Percentiles rank a stretch among this genome's conserved stretches.
These are phyloP conservation scores for Orbilia javanica DNA, from an alignment of 2,329 filamentous ascomycete genomes.

Conservation along the genomic window DNA sequence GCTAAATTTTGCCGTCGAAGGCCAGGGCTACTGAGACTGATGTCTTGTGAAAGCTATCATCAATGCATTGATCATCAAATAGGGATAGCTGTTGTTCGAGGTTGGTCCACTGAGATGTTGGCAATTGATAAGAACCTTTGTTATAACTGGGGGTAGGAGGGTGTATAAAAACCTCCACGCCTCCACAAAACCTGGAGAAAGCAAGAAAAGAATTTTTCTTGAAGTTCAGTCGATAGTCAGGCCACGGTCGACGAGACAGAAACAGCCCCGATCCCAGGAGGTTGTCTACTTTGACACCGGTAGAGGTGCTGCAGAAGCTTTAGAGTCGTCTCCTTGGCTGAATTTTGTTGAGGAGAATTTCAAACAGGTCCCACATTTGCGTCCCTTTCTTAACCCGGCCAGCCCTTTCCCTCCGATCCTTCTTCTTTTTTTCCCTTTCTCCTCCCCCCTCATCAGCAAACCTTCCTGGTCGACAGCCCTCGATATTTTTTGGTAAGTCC, in stretches of 20 bases:
- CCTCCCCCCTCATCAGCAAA: constrained; percentile 16
- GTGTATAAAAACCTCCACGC: constrained; percentile 47
- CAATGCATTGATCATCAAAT: constrained; percentile 36
- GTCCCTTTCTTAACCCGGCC: constrained; percentile 34
- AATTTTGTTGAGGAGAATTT: constrained; percentile 56
- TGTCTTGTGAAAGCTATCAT: constrained; percentile 32
- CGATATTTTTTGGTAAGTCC: constrained; percentile 28
- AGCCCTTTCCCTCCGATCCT: constrained; percentile 23
- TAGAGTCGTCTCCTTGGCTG: constrained; percentile 42
- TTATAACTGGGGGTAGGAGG: constrained; percentile 1
- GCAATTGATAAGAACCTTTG: constrained; percentile 37
- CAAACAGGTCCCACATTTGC: constrained; percentile 31
- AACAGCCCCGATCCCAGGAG: constrained; percentile 7
- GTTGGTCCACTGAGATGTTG: constrained; percentile 36
- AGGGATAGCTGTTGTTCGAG: constrained; percentile 39
- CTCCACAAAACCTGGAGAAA: constrained; percentile 28
- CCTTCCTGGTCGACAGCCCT: constrained; percentile 8
- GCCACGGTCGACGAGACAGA: constrained; percentile 39
- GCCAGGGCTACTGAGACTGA: constrained; percentile 31
- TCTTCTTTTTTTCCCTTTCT: background rate
- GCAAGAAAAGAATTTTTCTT: constrained; percentile 18
- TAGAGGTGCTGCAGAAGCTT: constrained; percentile 15
- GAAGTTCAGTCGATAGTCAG: constrained; percentile 51
- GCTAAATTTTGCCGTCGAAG: constrained; percentile 47
- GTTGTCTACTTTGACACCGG: constrained; percentile 3